These are phyloP conservation scores for Akanthomyces uredinophilus DNA, from an alignment of 2,329 filamentous ascomycete species.

Conservation along the genomic window DNA sequence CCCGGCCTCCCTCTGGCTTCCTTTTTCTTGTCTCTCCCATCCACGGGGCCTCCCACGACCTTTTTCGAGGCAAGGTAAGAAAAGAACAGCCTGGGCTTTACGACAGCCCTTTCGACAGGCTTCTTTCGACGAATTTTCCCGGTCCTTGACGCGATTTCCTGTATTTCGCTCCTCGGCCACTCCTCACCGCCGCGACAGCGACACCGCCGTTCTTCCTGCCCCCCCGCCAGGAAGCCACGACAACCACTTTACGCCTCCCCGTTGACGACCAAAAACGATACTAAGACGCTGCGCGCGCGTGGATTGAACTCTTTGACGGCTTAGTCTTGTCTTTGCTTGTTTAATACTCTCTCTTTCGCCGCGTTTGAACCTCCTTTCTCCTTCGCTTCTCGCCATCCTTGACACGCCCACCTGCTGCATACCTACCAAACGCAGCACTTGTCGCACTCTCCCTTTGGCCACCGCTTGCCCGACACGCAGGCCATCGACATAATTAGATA, in stretches of 20 bases:
- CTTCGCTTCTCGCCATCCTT: not conserved
- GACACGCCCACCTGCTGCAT: not conserved
- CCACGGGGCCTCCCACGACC: not conserved
- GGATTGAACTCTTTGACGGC: not conserved
- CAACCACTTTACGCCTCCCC: conserved; percentile 3
- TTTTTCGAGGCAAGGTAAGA: not conserved
- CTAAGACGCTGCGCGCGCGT: not conserved
- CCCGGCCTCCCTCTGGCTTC: not conserved
- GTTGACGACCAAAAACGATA: not conserved
- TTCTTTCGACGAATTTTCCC: not conserved
- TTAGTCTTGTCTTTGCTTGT: not conserved
- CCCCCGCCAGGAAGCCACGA: conserved; percentile 10
- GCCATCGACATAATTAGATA: not conserved
- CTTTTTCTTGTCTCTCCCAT: conserved; percentile 2
- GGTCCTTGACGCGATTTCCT: not conserved
- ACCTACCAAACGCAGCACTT: conserved; percentile 1
- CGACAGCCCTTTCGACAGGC: conserved; percentile 12
- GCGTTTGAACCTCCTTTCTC: not conserved
- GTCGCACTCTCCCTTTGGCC: not conserved
- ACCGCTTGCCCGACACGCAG: not conserved
- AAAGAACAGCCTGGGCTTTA: conserved; percentile 10
- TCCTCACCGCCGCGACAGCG: not conserved
- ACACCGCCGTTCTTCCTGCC: not conserved
- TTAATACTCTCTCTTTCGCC: not conserved
- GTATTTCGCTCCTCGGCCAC: not conserved